Base-by-base conservation (phyloP, 768 basidiomycete species). In the Austroboletus eburneus region DNA sequence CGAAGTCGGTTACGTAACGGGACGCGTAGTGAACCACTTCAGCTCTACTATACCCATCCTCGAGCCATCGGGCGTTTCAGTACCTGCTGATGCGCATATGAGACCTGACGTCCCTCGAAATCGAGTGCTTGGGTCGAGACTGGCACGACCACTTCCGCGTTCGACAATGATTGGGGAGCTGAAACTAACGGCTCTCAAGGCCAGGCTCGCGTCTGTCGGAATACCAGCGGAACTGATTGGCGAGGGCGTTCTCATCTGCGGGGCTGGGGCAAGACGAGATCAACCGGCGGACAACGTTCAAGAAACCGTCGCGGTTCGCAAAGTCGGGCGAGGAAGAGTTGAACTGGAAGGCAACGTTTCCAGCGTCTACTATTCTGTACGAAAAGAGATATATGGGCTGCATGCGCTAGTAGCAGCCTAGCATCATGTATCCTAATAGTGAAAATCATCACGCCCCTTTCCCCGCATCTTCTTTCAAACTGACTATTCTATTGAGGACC, bases 151-250 rank as follows among this genome's bases (percentile, higher is more conserved):
- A 3, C 72, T 97, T 3, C 91, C 92, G 1, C 80, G 83, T 49
- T 94, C 95, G 0, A 89, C 94, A 7, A 95, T 97, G 85, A 96
- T 99, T 46, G 96, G 96, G 42, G 96, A 98, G 59, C 79, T 99
- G 34, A 93, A 96, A 63, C 73, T 99, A 23, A 93, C 92, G 1
- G 78, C 81, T 2, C 77, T 99, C 39, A 96, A 97, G 66, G 64
- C 83, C n/a, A 80, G 84, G 5, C 74, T 99, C 18, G 74, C 81
- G 5, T 66, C 80, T 2, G 69, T 91, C 3, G 84, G 85, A 9
- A 82, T 98, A 38, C 85, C 88, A 36, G 91, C 94, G 0, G 94
- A 97, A 65, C 83, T 98, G 46, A 85, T 93, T n/a, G 95, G 95
- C 20, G 95, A 98, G 69, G 96, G 96, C 71, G 87, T 95, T 9